phyloP scores from a whole-genome alignment of 306 rosid genomes.

The Ormosia semicastrata region DNA sequence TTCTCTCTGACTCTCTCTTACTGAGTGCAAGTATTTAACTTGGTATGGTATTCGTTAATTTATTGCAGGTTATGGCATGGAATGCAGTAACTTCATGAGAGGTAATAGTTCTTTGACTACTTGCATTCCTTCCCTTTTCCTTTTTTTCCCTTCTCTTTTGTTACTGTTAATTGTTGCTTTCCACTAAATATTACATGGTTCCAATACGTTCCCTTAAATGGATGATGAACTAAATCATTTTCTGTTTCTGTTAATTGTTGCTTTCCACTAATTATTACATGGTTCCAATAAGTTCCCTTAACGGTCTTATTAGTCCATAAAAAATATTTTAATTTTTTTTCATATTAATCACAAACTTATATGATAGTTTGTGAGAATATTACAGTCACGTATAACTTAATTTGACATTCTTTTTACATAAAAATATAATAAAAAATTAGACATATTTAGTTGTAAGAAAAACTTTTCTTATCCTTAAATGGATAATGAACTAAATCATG shows the following conservation, averaged over 20 bases:
- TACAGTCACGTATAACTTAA: no score
- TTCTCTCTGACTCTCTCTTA: not conserved
- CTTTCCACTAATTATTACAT: not conserved
- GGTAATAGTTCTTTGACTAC: slow-evolving; percentile 44
- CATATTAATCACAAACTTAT: no score
- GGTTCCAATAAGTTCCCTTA: not conserved
- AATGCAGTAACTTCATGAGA: slow-evolving; percentile 81
- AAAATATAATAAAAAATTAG: no score
- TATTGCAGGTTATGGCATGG: slow-evolving; percentile 81
- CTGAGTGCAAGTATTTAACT: not conserved
- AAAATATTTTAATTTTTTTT: no score
- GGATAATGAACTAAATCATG: not conserved
- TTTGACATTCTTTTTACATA: no score
- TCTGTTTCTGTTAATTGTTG: not conserved
- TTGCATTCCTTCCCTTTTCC: not conserved
- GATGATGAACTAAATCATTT: no score
- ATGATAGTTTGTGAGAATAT: no score
- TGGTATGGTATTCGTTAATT: not conserved
- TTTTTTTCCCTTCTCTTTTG: not conserved
- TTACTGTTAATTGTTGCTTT: not conserved
- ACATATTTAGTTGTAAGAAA: no score
- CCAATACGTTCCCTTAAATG: not conserved
- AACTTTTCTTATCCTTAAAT: no score
- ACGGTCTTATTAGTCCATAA: no score
- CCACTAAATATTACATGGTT: not conserved